Evolutionary conservation across 2,329 filamentous ascomycete genomes (phyloP).

Genomic region (Pseudogymnoascus verrucosus): DNA sequence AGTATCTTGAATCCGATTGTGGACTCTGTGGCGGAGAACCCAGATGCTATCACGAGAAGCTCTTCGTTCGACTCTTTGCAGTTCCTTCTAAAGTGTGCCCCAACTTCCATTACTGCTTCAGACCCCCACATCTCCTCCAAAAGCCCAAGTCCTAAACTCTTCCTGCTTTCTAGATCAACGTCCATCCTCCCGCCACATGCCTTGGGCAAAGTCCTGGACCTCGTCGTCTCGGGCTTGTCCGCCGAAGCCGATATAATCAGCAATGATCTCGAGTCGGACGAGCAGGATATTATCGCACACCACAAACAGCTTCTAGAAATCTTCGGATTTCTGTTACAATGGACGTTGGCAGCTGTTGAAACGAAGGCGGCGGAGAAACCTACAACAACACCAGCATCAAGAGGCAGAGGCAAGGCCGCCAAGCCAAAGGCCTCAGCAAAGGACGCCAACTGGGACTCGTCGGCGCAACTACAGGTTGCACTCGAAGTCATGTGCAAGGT

Average conservation of each 20-base stretch:
- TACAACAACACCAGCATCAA: constrained; percentile 58
- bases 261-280: constrained; percentile 80
- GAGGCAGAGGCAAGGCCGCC: constrained; percentile 68
- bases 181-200: constrained; percentile 70
- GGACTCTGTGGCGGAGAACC: constrained; percentile 84
- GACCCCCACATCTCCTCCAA: constrained; percentile 22
- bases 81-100: constrained; percentile 89
- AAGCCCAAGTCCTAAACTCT: constrained; percentile 52
- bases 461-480: constrained; percentile 75
- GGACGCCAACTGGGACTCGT: constrained; percentile 81
- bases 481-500: constrained; percentile 95
- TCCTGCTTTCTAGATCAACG: constrained; percentile 65
- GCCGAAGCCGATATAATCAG: constrained; percentile 80
- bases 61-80: constrained; percentile 86
- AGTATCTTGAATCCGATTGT: constrained; percentile 83
- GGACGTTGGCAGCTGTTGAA: constrained; percentile 92
- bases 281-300: constrained; percentile 76
- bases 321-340: constrained; percentile 89
- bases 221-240: constrained; percentile 77
- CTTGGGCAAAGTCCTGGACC: constrained; percentile 86
- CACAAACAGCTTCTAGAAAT: constrained; percentile 91
- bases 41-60: constrained; percentile 74
- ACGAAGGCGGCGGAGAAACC: constrained; percentile 88
- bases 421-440: constrained; percentile 66
- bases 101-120: constrained; percentile 38